Base-by-base conservation (phyloP, 805 yeast genomes). In the Candida succiphila region DNA sequence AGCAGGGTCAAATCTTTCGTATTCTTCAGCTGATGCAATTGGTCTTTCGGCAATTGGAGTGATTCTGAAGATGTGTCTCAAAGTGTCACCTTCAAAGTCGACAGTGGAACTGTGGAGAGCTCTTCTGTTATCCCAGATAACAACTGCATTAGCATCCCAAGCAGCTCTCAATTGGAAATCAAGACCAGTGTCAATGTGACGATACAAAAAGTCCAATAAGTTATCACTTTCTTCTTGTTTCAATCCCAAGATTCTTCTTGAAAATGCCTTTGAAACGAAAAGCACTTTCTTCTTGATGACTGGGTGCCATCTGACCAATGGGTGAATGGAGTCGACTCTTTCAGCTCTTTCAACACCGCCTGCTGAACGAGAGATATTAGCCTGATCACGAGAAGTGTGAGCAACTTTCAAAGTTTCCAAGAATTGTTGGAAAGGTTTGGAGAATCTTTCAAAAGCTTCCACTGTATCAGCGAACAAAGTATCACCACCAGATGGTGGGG, bases 91-190 rank as follows among this genome's bases (percentile, higher is more conserved):
- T 43, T 71, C 79, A 78, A 84, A 81, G 46, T 82, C 89, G 35
- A 73, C 68, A 14, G 76, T 65, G 13, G 87, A 85, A 12, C 82
- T 63, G 54, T 82, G 92, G 17, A 70, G 57, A 8, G 75, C 69
- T 48, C 79, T 63, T 52, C 92, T 73, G 63, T 82, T 82, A 49
- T 82, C 92, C 89, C 89, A 82, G 20, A 79, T 54, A 15, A 77
- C 84, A 33, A 82, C 79, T 2, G 86, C 70, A 32, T 69, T 68
- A 33, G 77, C 76, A 49, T 74, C 78, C 82, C 86, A 82, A 35
- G 55, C 65, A 30, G 84, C 83, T 49, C 88, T 69, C 35, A 78
- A 61, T 43, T 79, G 84, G 44, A 78, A 63, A 51, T 78, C 86
- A 37, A 67, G 69, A 41, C 59, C 58, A 33, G 69, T 66, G 35